Conservation (phyloP, 2,329 filamentous ascomycete genomes). For the Apiospora rasikravindrae region DNA sequence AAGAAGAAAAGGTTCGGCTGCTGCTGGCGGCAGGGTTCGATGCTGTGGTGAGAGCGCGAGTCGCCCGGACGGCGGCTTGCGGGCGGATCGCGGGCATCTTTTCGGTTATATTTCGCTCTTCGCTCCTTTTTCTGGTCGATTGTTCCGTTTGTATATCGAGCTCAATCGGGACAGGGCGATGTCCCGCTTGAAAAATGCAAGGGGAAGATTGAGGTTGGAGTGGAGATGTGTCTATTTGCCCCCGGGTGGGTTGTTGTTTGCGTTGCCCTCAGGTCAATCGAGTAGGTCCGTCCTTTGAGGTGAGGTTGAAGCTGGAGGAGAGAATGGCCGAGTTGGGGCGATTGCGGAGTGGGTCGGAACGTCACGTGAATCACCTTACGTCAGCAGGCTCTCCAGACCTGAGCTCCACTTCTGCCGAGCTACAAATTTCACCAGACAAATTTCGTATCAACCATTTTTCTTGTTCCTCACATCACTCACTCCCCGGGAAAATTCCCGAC, state of each 20-base stretch:
- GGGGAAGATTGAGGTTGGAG: constrained; percentile 3
- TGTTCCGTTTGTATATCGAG: not conserved
- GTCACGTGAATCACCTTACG: constrained; percentile 9
- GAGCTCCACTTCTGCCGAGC: not conserved
- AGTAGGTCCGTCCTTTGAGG: constrained; percentile 8
- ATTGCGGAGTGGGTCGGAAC: constrained; percentile 19
- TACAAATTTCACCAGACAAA: constrained; percentile 13
- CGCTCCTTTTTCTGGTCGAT: not conserved
- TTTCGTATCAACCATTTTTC: constrained; percentile 5
- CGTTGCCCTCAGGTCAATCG: constrained; percentile 12
- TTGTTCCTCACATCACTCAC: not conserved
- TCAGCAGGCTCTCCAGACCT: constrained; percentile 6
- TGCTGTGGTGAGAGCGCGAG: constrained; percentile 31
- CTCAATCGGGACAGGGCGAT: not conserved
- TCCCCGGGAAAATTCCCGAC: not conserved
- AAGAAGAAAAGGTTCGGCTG: constrained; percentile 50
- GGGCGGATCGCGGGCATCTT: constrained; percentile 39
- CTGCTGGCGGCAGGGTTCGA: constrained; percentile 20
- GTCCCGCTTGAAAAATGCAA: not conserved
- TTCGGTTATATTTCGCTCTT: not conserved
- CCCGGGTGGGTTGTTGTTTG: constrained; percentile 3
- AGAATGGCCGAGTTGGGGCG: constrained; percentile 17
- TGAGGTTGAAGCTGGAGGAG: constrained; percentile 18
- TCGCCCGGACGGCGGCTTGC: constrained; percentile 35
- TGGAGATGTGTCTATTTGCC: constrained; percentile 18